Evolutionary conservation across 768 basidiomycete genomes (phyloP).

Genomic region (Serendipita indica): DNA sequence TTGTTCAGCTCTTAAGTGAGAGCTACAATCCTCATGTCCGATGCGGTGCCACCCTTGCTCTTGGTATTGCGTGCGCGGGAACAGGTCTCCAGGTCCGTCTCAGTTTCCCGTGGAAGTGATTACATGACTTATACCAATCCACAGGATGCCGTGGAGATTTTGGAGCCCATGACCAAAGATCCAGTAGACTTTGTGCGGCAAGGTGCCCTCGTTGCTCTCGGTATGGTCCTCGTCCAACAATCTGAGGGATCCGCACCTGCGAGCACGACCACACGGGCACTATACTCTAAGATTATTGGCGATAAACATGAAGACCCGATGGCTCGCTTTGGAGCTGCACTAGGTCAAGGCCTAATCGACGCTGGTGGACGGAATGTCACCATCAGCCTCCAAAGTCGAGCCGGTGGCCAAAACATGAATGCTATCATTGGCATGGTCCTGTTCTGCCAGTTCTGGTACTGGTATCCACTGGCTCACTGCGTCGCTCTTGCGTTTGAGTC

Average conservation of each 20-base stretch:
- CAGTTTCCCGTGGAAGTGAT: conserved; percentile 18
- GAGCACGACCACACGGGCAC: conserved; percentile 60
- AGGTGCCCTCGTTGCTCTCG: conserved; percentile 87
- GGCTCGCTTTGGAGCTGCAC: conserved; percentile 92
- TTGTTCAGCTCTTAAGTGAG: conserved; percentile 92
- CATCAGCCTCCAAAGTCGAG: conserved; percentile 82
- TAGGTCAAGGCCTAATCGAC: conserved; percentile 95
- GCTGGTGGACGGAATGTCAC: conserved; percentile 95
- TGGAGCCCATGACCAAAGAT: conserved; percentile 97
- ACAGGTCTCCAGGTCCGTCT: conserved; percentile 85
- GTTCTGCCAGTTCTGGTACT: conserved; percentile 99
- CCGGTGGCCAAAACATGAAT: conserved; percentile 82
- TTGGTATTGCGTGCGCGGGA: conserved; percentile 95
- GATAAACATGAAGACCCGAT: conserved; percentile 99
- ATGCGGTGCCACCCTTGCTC: conserved; percentile 88
- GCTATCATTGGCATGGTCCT: conserved; percentile 96
- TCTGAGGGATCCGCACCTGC: conserved; percentile 82
- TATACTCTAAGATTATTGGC: conserved; percentile 75
- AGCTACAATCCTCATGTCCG: conserved; percentile 98
- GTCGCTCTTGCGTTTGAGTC: conserved; percentile 87
- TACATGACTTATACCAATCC: not conserved
- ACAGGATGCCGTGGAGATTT: conserved; percentile 87
- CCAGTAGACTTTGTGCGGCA: conserved; percentile 97
- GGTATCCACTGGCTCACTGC: conserved; percentile 95
- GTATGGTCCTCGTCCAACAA: conserved; percentile 95